These are phyloP conservation scores for Candida sakaeoensis DNA, from an alignment of 805 yeast species.

Conservation along the genomic window DNA sequence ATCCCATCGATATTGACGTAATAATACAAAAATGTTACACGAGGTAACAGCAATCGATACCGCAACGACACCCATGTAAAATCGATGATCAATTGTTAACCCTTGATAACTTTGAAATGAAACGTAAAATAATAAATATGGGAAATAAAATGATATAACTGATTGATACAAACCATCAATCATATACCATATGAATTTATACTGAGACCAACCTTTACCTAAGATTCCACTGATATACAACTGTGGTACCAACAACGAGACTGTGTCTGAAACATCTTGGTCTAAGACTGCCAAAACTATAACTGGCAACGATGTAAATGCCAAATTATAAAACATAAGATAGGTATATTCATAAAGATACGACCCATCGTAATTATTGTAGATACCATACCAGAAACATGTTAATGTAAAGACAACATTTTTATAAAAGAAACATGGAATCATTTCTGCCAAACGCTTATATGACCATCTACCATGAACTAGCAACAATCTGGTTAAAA, in stretches of 20 bases:
- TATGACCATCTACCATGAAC: conserved; percentile 88
- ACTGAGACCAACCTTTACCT: conserved; percentile 58
- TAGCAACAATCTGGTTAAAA: conserved; percentile 56
- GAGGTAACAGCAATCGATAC: conserved; percentile 60
- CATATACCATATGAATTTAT: conserved; percentile 59
- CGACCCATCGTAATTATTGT: conserved; percentile 67
- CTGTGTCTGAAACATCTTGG: conserved; percentile 68
- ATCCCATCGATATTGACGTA: conserved; percentile 77
- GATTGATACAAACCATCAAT: conserved; percentile 72
- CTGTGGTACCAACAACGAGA: conserved; percentile 66
- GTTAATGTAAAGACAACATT: conserved; percentile 71
- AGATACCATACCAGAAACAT: conserved; percentile 74
- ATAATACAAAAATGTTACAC: conserved; percentile 61
- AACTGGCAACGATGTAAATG: conserved; percentile 77
- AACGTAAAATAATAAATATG: conserved; percentile 51
- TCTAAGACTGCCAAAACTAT: conserved; percentile 69
- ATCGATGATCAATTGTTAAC: conserved; percentile 57
- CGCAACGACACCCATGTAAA: conserved; percentile 65
- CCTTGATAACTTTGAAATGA: conserved; percentile 50
- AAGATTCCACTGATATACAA: conserved; percentile 65
- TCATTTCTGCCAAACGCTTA: conserved; percentile 69
- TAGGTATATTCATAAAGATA: conserved; percentile 75
- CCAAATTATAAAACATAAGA: conserved; percentile 74
- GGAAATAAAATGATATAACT: conserved; percentile 62
- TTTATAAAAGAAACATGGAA: conserved; percentile 75